Conservation (phyloP, 2,329 filamentous ascomycete genomes). For the Colletotrichum euphorbiae region DNA sequence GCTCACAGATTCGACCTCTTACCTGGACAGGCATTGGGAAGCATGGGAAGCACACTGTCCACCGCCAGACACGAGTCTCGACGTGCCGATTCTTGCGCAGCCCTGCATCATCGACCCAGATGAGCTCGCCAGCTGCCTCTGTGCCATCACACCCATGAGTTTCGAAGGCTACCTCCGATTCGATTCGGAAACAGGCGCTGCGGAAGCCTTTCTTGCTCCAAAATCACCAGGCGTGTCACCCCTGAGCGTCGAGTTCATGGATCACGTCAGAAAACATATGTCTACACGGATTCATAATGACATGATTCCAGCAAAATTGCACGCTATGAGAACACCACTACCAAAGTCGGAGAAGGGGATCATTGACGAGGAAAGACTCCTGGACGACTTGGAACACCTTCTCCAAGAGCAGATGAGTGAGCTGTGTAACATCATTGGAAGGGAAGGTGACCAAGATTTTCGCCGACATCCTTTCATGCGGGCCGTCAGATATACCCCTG, state of each 20-base stretch:
- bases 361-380: conserved; percentile 51
- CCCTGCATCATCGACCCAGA: conserved; percentile 50
- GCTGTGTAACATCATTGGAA: conserved; percentile 47
- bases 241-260: conserved; percentile 18
- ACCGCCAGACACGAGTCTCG: conserved; percentile 58
- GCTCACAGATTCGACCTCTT: conserved; percentile 57
- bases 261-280: conserved; percentile 39
- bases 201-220: conserved; percentile 44
- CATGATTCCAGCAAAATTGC: conserved; percentile 54
- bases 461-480: conserved; percentile 56
- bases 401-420: conserved; percentile 41
- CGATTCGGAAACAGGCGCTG: conserved; percentile 9
- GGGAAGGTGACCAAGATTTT: conserved; percentile 58
- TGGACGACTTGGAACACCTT: conserved; percentile 44
- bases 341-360: conserved; percentile 47
- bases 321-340: conserved; percentile 49
- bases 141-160: conserved; percentile 36
- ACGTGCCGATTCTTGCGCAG: conserved; percentile 51
- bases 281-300: conserved; percentile 46
- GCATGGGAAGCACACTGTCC: conserved; percentile 64
- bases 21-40: conserved; percentile 60
- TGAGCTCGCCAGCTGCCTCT: conserved; percentile 44
- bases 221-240: conserved; percentile 6
- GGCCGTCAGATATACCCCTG: conserved; percentile 51
- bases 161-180: conserved; percentile 40